Evolutionary conservation across 129 eudicot genomes (phyloP), one percentile per base, ranked within the genome.

Genomic region (Flaveria brownii): DNA sequence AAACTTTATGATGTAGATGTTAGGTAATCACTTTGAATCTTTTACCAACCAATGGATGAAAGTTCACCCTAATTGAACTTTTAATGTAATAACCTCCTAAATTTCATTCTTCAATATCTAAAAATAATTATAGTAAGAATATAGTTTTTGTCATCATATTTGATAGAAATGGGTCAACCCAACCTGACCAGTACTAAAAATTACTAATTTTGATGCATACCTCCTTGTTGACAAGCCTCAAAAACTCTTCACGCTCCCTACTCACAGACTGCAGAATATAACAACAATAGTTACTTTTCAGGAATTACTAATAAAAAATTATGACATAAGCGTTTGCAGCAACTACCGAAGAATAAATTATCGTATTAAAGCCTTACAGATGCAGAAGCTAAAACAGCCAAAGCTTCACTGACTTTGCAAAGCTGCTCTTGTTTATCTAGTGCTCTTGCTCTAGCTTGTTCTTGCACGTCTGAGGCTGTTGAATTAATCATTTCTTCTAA

Each of bases 301-400:
- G 28, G 61, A 65, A 75, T 5, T 30, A 64, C n/a, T 14, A 45
- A 69, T 57, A 74, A 73, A n/a, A 23, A 55, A 60, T 55, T 50
- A 57, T 49, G 49, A 52, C 42, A 41, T 66, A 6, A 28, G 49
- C 59, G 15, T 57, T 75, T 42, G 55, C 72, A 59, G 49, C 20
- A 68, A 68, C 66, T 68, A 23, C 49, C 42, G 45, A 73, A 18
- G 47, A 23, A 55, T 20, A 56, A 73, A 11, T 49, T 8, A 75
- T 2, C 43, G 23, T 18, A 25, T 52, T 56, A 17, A 66, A 77
- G 81, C 59, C 91, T 82, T 79, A 94, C 98, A 36, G 98, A 94
- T 74, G 97, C 97, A 77, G 98, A 91, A 81, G 98, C 90, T 83
- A 94, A 83, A 84, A 94, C 97, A 80, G 97, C 96, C 81, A 94